Percentiles rank a stretch among this genome's conserved stretches.
Evolutionary conservation across 768 basidiomycete species (phyloP).

Genomic region (Solioccasus polychromus): DNA sequence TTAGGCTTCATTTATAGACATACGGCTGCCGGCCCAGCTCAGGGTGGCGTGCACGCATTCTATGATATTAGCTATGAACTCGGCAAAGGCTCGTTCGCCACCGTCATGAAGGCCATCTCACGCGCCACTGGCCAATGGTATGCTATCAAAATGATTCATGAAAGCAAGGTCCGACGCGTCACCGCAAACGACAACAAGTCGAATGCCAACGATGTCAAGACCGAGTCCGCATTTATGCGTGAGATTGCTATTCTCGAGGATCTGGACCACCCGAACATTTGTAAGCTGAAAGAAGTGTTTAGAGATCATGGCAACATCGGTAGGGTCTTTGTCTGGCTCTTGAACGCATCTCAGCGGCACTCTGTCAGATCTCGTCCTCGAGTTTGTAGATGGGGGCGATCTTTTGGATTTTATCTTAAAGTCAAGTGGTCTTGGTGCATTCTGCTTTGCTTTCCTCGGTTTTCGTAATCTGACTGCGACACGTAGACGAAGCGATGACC

Average conservation of each 20-base stretch:
- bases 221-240: slow-evolving; percentile 48
- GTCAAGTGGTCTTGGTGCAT: slow-evolving; percentile 59
- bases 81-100: slow-evolving; percentile 90
- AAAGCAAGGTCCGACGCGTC: slow-evolving; percentile 41
- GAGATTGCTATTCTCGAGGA: slow-evolving; percentile 79
- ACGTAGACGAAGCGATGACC: slow-evolving; percentile 52
- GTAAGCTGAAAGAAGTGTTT: slow-evolving; percentile 74
- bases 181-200: slow-evolving; percentile 31
- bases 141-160: slow-evolving; percentile 87
- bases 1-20: slow-evolving; percentile 74
- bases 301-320: slow-evolving; percentile 62
- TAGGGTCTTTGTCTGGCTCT: slow-evolving; percentile 30
- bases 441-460: not conserved
- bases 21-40: slow-evolving; percentile 47
- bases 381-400: slow-evolving; percentile 86
- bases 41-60: slow-evolving; percentile 54
- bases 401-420: slow-evolving; percentile 76
- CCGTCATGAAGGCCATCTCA: slow-evolving; percentile 80
- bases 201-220: slow-evolving; percentile 25
- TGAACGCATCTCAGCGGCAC: slow-evolving; percentile 23
- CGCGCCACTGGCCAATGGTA: slow-evolving; percentile 68
- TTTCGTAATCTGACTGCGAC: not conserved
- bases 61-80: slow-evolving; percentile 72
- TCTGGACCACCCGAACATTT: slow-evolving; percentile 81
- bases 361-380: slow-evolving; percentile 71